A percentile compares a stretch with the other conserved stretches of the same genome.
Evolutionary conservation across 495 filamentous ascomycete species (phyloP).

Genomic region (Neurospora sp.): DNA sequence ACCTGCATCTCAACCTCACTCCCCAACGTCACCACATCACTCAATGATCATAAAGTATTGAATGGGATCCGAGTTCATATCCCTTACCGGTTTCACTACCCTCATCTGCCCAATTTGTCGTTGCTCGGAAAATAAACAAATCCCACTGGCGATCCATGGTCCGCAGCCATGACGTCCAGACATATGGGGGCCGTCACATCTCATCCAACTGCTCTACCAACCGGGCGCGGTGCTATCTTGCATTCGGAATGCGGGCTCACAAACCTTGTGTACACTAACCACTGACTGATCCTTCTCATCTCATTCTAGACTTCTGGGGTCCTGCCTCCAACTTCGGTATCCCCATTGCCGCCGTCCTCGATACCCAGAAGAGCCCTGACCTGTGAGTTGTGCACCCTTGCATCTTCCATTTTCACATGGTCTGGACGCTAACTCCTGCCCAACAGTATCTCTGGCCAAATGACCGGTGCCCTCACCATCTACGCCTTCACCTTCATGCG

Average conservation of each 20-base stretch:
- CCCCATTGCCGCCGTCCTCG: constrained; percentile 81
- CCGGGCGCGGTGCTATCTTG: background rate
- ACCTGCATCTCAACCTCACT: background rate
- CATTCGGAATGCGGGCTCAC: background rate
- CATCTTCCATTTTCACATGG: too few relatives aligned
- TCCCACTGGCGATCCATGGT: background rate
- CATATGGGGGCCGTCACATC: background rate
- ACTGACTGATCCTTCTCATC: background rate
- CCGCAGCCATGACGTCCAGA: background rate
- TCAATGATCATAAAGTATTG: background rate
- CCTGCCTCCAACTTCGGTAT: constrained; percentile 94
- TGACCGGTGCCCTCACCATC: constrained; percentile 73
- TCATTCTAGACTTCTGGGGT: constrained; percentile 80
- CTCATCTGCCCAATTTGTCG: background rate
- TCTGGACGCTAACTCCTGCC: too few relatives aligned
- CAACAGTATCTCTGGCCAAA: constrained; percentile 75
- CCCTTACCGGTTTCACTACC: background rate
- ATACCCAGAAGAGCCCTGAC: constrained; percentile 85
- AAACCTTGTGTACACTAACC: background rate
- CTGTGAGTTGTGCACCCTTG: constrained; percentile 33
- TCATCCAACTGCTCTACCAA: background rate
- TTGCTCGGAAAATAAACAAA: background rate
- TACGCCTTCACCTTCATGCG: constrained; percentile 94
- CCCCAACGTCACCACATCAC: background rate
- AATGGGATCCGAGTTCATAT: background rate